These are phyloP conservation scores for Sordariomycetes sp. DNA, from an alignment of 2,329 filamentous ascomycete species.

Conservation along the genomic window DNA sequence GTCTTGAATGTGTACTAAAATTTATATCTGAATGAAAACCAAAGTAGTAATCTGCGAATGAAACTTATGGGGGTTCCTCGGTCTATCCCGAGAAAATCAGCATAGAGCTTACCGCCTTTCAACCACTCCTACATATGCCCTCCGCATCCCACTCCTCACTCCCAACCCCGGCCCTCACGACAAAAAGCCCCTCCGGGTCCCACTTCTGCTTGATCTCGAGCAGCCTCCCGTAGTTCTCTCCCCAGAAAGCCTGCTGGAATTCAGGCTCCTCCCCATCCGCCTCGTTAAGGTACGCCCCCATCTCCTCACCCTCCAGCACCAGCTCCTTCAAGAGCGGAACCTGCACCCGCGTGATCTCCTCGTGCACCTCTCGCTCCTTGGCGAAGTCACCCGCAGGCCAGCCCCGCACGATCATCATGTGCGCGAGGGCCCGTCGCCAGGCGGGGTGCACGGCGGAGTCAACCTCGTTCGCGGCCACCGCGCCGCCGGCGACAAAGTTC, in stretches of 20 bases:
- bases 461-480: constrained; percentile 21
- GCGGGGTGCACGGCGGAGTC: constrained; percentile 23
- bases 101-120: neutral
- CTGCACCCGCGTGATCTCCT: constrained; percentile 21
- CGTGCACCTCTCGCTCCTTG: constrained; percentile 24
- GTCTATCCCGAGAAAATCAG: too few relatives aligned
- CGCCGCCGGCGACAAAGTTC: constrained; percentile 17
- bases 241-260: constrained; percentile 27
- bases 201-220: constrained; percentile 28
- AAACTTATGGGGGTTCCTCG: too few relatives aligned
- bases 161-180: constrained; percentile 23
- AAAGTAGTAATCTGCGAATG: too few relatives aligned
- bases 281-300: constrained; percentile 22
- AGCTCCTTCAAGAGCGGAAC: constrained; percentile 21
- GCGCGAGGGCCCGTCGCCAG: constrained; percentile 23
- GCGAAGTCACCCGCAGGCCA: neutral
- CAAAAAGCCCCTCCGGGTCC: constrained; percentile 28
- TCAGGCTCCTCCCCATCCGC: constrained; percentile 22
- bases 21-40: too few relatives aligned
- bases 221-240: constrained; percentile 19
- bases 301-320: constrained; percentile 23
- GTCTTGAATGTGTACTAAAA: too few relatives aligned
- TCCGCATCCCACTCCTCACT: constrained; percentile 22
- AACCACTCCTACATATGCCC: constrained; percentile 1
- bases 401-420: constrained; percentile 1